Percentiles rank a stretch among this genome's conserved stretches.
phyloP scores from a whole-genome alignment of 257 asterid genomes.

The Nyctanthes arbortristis region DNA sequence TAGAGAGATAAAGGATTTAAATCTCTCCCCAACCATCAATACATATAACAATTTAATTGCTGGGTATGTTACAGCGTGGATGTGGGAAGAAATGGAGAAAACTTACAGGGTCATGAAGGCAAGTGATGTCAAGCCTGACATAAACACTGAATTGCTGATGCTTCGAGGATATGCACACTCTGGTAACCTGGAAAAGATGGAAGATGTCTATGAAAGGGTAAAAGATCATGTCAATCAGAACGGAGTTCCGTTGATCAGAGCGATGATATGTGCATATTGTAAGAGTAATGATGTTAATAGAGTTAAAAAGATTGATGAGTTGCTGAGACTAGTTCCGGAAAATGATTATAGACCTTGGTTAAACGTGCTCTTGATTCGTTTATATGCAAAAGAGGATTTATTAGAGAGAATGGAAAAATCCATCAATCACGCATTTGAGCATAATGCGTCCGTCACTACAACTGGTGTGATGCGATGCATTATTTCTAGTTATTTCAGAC shows the following conservation, averaged over 20 bases:
- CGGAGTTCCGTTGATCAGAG: constrained; percentile 46
- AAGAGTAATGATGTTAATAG: constrained; percentile 49
- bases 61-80: constrained; percentile 91
- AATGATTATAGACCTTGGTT: constrained; percentile 65
- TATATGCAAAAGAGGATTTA: constrained; percentile 70
- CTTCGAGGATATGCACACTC: constrained; percentile 83
- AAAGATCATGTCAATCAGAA: constrained; percentile 41
- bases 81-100: constrained; percentile 79
- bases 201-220: constrained; percentile 57
- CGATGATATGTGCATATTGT: constrained; percentile 73
- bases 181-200: constrained; percentile 75
- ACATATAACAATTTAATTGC: constrained; percentile 65
- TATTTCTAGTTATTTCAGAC: constrained; percentile 65
- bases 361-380: constrained; percentile 57
- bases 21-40: constrained; percentile 43
- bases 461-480: constrained; percentile 54
- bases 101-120: constrained; percentile 55
- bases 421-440: constrained; percentile 59
- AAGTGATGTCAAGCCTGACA: constrained; percentile 46
- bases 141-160: constrained; percentile 56
- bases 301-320: constrained; percentile 59
- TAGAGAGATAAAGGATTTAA: constrained; percentile 46
- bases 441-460: constrained; percentile 41
- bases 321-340: constrained; percentile 56
- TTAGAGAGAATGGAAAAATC: constrained; percentile 70